Base-by-base conservation (phyloP, 176 grass and related monocot species). In the Zoysia pacifica region DNA sequence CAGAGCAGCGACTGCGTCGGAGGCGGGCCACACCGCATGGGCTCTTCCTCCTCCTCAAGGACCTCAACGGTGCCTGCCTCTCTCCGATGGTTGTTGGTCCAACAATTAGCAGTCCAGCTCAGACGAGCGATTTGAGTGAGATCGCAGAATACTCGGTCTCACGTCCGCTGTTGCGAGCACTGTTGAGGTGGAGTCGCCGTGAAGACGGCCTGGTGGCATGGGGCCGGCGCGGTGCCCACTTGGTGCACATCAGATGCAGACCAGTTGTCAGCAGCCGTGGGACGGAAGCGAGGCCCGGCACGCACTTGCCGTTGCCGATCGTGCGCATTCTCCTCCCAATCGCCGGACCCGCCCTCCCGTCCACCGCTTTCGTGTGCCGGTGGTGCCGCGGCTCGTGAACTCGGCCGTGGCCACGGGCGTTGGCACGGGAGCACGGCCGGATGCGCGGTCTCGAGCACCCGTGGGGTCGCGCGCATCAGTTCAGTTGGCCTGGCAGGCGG, bases 341-440 rank as follows among this genome's bases (percentile, higher is more conserved):
- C 28, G 0, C 28, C 28, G 28, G 0, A 28, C 28, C 28, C 28
- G 28, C 28, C 28, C 28, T 28, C 28, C 28, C 28, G 28, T 28
- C 28, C 28, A 28, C 28, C 28, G 28, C 28, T 28, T 28, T 28
- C 28, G 28, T 28, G 28, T 28, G 28, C 28, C 28, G 28, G 54
- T 7, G 16, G 55, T 20, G 56, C 2, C 18, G 55, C 16, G 55
- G 18, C 59, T 62, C 59, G 59, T 78, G 66, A 63, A 54, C 38
- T 61, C 47, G 6, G 50, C 14, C 20, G 15, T 5, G 51, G 8
- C 45, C 46, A 20, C 40, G 63, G 8, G 60, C 41, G 6, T 56
- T n/a, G 62, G 60, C 42, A 59, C 20, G 48, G 68, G 69, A 63
- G 82, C 55, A n/a, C 68, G 55, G 67, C 7, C 68, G 20, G 79